Evolutionary conservation across 768 basidiomycete species (phyloP), one percentile per base, ranked within the genome.

Genomic region (Pleurotus cornucopiae): DNA sequence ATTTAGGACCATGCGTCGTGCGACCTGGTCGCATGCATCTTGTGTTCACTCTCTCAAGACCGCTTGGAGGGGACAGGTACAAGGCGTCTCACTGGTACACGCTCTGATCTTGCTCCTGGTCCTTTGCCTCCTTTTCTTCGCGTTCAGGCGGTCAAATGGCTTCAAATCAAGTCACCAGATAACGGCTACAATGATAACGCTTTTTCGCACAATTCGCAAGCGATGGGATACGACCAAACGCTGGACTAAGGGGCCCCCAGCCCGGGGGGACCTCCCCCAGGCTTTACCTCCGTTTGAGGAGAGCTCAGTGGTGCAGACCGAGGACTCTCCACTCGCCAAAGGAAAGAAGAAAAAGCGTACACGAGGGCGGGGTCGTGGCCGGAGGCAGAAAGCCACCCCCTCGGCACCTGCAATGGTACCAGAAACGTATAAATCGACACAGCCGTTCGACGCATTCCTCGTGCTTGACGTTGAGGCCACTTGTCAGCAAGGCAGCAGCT

Each of bases 381-480:
- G 30, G 30, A 34, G 30, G 30, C 30, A 49, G 23, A 21, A 37
- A 16, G 57, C 59, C 49, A 60, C 60, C 54, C 47, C 54, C 25
- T 60, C 61, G 18, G 25, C 38, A 25, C 11, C 57, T 20, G 41
- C 38, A n/a, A 14, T 49, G 12, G 21, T 44, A 23, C 49, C 55
- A 4, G 23, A 56, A 3, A 47, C 53, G 9, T 64, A 62, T 16
- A 66, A 60, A 47, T 51, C 64, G 23, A 71, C 69, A 51, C 79
- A 82, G 57, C 68, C 81, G 0, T 89, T 83, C 64, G 91, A 94
- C 46, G 83, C 81, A 4, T 93, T 93, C 64, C 81, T 97, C 14
- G 87, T 97, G 37, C 76, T 96, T 55, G 95, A 98, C 63, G 87
- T 95, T 51, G 93, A 95, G 67, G 93, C 85, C 11, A 95, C 93